phyloP scores from a whole-genome alignment of 495 filamentous ascomycete genomes.

The Hypoxylon rickii region DNA sequence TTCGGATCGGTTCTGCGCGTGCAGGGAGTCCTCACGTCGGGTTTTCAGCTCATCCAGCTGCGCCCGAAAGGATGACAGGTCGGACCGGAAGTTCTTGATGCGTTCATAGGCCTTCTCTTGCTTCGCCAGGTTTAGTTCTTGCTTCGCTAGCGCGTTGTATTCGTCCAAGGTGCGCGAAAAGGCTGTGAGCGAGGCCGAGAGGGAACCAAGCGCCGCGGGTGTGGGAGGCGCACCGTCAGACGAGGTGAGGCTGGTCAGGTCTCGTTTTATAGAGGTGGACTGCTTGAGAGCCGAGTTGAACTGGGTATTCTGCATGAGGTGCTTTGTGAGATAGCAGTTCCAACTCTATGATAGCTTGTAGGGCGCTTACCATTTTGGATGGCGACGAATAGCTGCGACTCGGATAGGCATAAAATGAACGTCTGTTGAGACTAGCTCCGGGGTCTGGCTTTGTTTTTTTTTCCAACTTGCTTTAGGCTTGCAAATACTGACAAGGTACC shows the following conservation, averaged over 20 bases:
- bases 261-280: slow-evolving; percentile 81
- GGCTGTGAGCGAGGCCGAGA: slow-evolving; percentile 82
- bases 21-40: slow-evolving; percentile 73
- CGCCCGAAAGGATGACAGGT: slow-evolving; percentile 76
- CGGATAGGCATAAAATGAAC: too few relatives aligned
- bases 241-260: slow-evolving; percentile 75
- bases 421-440: too few relatives aligned
- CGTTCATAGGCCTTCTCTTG: slow-evolving; percentile 89
- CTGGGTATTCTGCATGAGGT: slow-evolving; percentile 68
- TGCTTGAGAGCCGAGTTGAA: slow-evolving; percentile 98
- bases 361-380: neutral
- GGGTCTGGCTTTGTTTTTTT: too few relatives aligned
- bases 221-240: slow-evolving; percentile 44
- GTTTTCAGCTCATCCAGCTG: slow-evolving; percentile 77
- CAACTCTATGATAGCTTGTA: neutral
- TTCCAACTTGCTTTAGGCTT: too few relatives aligned
- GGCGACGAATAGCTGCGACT: too few relatives aligned
- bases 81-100: slow-evolving; percentile 80
- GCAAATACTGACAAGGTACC: too few relatives aligned
- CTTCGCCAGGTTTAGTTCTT: slow-evolving; percentile 84
- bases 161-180: slow-evolving; percentile 92
- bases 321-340: neutral
- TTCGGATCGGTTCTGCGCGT: slow-evolving; percentile 75
- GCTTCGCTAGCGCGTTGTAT: slow-evolving; percentile 82
- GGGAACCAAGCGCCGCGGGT: slow-evolving; percentile 46